Base-by-base conservation (phyloP, 2,329 filamentous ascomycete species). In the Sclerotinia nivalis region DNA sequence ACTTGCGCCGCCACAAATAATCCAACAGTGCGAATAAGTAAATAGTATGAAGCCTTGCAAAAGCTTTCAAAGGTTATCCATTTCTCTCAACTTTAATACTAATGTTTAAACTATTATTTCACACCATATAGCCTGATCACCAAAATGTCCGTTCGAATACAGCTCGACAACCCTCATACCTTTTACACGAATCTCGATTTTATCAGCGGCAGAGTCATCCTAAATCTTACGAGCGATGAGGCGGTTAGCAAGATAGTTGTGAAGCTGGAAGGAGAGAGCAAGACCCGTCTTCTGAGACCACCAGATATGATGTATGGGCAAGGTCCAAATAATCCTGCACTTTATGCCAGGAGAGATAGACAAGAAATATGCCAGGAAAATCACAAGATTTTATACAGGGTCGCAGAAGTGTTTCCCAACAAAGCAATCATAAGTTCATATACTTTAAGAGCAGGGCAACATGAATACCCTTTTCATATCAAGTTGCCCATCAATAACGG, bases 161-260 rank as follows among this genome's bases (percentile, higher is more conserved):
- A 84, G 60, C 86, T 93, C 74, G 87, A 92, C 75, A 84, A 88
- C 75, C 85, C 86, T 65, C 88, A 89, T 73, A 85, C 88, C 74
- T 91, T 91, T 82, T 93, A 91, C 80, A 95, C 92, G 66, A 95
- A 95, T 78, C 88, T 94, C 75, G 92, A 95, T 80, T 82, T 86
- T 72, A 86, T 96, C 71, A 85, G 83, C 43, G 92, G 92, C 68
- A 84, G 85, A 71, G 81, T 90, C 40, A 77, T 88, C 64, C 80
- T 90, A 43, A 79, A 76, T 28, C 80, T 90, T 73, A 88, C 86
- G 66, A 90, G 89, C 73, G 82, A 91, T 68, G 92, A 95, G 79
- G 84, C 86, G 69, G 85, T 95, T 64, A 87, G 88, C 62, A 91
- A 88, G 66, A 89, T 96, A 72, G 84, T 93, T 50, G 91, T 95